phyloP scores from a whole-genome alignment of 352 stramenopile genomes.

The Pythium sukuiense region DNA sequence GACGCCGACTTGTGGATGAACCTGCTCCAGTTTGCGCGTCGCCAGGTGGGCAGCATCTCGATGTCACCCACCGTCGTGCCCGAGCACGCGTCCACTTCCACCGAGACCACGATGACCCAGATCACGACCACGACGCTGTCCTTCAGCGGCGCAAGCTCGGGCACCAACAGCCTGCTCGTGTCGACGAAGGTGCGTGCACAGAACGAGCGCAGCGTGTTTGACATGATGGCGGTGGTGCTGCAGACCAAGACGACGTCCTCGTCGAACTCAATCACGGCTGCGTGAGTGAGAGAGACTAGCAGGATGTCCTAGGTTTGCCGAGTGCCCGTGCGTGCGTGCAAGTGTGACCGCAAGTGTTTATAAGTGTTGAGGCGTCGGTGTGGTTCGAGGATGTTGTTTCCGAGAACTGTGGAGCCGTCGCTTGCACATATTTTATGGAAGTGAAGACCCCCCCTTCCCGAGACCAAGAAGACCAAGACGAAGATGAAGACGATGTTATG shows the following conservation, averaged over 20 bases:
- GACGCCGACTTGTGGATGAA: conserved; percentile 78
- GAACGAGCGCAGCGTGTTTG: conserved; percentile 18
- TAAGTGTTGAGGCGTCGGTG: conserved; percentile 1
- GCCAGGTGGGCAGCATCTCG: conserved; percentile 30
- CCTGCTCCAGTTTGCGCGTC: conserved; percentile 64
- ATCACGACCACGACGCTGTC: conserved; percentile 19
- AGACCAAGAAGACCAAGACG: conserved; percentile 8
- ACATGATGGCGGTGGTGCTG: conserved; percentile 14
- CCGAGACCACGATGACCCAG: conserved; percentile 9
- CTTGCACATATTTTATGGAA: conserved; percentile 16
- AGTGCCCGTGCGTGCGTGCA: background rate
- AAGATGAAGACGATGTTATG: conserved; percentile 12
- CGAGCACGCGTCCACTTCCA: background rate
- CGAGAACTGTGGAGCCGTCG: background rate
- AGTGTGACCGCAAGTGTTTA: background rate
- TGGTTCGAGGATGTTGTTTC: background rate
- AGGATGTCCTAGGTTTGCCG: background rate
- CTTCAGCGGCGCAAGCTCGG: conserved; percentile 5
- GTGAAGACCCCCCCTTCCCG: conserved; percentile 1
- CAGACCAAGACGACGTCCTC: conserved; percentile 11
- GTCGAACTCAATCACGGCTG: conserved; percentile 21
- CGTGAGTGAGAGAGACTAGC: conserved; percentile 6
- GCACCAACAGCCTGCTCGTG: conserved; percentile 7
- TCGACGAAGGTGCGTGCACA: conserved; percentile 15
- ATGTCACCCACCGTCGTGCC: conserved; percentile 1